These are phyloP conservation scores for Podospora sp. DNA, from an alignment of 495 filamentous ascomycete species.

Conservation along the genomic window DNA sequence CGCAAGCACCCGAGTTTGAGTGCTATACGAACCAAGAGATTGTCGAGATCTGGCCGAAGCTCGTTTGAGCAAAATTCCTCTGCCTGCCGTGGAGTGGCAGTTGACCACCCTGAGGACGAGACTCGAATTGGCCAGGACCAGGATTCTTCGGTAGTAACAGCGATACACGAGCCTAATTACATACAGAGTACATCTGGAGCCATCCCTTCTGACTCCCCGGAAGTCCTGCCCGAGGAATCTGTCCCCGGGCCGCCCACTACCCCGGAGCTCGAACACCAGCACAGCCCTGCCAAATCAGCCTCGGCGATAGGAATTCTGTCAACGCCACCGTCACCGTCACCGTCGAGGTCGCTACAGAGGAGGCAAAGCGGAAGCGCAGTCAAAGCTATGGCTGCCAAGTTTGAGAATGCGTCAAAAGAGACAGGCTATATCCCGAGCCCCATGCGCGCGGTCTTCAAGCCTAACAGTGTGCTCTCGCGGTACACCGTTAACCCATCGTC, in stretches of 20 bases:
- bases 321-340: slow-evolving; percentile 5
- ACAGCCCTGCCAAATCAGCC: background rate
- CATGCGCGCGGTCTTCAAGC: slow-evolving; percentile 8
- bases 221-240: background rate
- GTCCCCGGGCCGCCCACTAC: background rate
- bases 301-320: background rate
- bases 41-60: background rate
- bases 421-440: slow-evolving; percentile 12
- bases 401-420: slow-evolving; percentile 38
- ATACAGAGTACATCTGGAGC: background rate
- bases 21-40: background rate
- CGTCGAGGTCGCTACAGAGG: slow-evolving; percentile 10
- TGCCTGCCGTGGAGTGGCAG: background rate
- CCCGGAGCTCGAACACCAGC: background rate
- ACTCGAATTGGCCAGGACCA: background rate
- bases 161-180: background rate
- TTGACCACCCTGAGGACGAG: background rate
- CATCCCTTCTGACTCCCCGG: background rate
- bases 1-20: background rate
- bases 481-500: slow-evolving; percentile 34
- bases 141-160: background rate
- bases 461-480: slow-evolving; percentile 31
- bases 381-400: slow-evolving; percentile 49
- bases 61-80: background rate
- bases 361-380: slow-evolving; percentile 35